phyloP scores from a whole-genome alignment of 1,139 yeast species.

The Suhomyces terraborum region DNA sequence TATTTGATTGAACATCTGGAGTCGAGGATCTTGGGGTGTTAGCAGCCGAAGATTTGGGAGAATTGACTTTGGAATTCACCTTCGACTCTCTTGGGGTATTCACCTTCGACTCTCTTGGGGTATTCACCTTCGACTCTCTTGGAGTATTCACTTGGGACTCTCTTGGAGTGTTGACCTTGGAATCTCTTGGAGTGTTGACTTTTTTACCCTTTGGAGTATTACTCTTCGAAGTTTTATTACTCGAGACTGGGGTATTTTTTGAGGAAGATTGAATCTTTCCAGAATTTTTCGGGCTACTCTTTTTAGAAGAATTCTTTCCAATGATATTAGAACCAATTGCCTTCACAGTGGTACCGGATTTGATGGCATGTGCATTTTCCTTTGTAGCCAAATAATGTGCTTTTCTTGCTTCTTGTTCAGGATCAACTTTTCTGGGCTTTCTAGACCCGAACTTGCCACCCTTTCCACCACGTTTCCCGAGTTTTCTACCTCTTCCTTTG shows the following conservation, averaged over 20 bases:
- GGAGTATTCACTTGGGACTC: background rate
- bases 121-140: slow-evolving; percentile 1
- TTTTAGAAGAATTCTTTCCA: slow-evolving; percentile 5
- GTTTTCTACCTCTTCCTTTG: slow-evolving; percentile 24
- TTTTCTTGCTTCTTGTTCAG: slow-evolving; percentile 41
- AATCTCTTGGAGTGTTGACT: background rate
- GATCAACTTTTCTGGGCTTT: slow-evolving; percentile 29
- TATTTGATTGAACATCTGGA: slow-evolving; percentile 3
- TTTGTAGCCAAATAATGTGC: slow-evolving; percentile 41
- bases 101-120: background rate
- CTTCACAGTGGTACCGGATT: slow-evolving; percentile 44
- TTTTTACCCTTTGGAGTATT: background rate
- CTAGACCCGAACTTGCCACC: slow-evolving; percentile 10
- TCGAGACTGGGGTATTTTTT: background rate
- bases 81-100: slow-evolving; percentile 8
- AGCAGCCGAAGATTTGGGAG: background rate
- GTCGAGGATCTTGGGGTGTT: slow-evolving; percentile 12
- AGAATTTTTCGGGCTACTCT: no score
- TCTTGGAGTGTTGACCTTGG: slow-evolving; percentile 4
- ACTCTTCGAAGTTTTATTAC: no score
- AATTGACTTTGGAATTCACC: background rate
- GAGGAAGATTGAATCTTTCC: no score
- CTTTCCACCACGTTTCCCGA: slow-evolving; percentile 32
- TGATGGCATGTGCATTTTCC: slow-evolving; percentile 36
- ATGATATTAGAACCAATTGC: slow-evolving; percentile 36